These are phyloP conservation scores for Colletotrichum phormii DNA, from an alignment of 2,329 filamentous ascomycete species.

Conservation along the genomic window DNA sequence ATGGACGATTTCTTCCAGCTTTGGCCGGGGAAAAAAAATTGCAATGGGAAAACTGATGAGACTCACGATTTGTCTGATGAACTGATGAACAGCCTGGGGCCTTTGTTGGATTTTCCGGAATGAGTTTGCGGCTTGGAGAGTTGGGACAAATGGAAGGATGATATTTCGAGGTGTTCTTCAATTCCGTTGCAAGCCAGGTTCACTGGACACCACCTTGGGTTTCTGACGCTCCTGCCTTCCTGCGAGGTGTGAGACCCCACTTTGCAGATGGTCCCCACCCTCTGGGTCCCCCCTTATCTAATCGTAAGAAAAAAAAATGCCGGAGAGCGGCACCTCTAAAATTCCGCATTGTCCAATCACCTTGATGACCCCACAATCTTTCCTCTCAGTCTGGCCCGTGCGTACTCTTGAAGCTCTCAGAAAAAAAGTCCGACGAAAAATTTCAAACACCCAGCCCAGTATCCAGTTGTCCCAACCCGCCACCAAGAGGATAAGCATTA, in stretches of 20 bases:
- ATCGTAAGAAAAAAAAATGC: constrained; percentile 19
- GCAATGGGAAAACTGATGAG: not conserved
- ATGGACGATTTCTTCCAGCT: constrained; percentile 22
- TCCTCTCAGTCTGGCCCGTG: constrained; percentile 36
- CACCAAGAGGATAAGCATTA: constrained; percentile 20
- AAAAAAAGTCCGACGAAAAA: constrained; percentile 37
- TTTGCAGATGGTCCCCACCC: not conserved
- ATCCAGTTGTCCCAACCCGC: constrained; percentile 22
- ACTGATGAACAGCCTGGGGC: not conserved
- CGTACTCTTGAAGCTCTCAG: constrained; percentile 26
- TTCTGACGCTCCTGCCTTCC: not conserved
- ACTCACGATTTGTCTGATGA: not conserved
- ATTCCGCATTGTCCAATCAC: constrained; percentile 32
- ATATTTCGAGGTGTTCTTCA: not conserved
- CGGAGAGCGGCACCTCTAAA: constrained; percentile 13
- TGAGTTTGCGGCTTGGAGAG: not conserved
- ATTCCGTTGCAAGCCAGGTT: not conserved
- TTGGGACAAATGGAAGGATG: not conserved
- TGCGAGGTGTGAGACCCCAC: not conserved
- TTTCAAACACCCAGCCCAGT: constrained; percentile 26
- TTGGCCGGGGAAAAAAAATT: constrained; percentile 31
- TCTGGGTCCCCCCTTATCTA: constrained; percentile 9
- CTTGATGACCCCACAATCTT: constrained; percentile 23
- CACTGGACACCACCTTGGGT: not conserved
- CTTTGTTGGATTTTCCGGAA: not conserved